A percentile compares a stretch with the other conserved stretches of the same genome.
These are phyloP conservation scores for Sanguinoderma infundibulare DNA, from an alignment of 1,284 basidiomycete genomes.

Conservation along the genomic window DNA sequence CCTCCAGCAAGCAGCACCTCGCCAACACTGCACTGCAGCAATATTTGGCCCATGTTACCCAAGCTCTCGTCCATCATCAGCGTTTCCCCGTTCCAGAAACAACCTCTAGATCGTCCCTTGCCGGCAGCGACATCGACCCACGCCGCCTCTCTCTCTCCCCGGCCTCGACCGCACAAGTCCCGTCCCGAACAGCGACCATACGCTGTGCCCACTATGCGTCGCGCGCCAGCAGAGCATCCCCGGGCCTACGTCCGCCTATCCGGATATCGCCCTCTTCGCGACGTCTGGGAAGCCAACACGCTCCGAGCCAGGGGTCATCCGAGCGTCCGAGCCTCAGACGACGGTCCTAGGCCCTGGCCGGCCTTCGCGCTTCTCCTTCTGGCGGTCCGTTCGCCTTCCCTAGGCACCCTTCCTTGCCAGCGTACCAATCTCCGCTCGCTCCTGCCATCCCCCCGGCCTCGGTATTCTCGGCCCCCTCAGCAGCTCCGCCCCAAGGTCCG, in stretches of 20 bases:
- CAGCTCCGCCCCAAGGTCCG: not conserved
- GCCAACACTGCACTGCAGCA: not conserved
- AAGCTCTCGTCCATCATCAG: not conserved
- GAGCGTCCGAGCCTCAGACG: not conserved
- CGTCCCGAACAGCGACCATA: constrained; percentile 1
- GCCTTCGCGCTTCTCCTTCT: constrained; percentile 2
- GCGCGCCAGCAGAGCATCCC: not conserved
- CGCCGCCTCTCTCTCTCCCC: not conserved
- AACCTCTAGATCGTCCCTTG: not conserved
- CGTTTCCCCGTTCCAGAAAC: not conserved
- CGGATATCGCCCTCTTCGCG: constrained; percentile 12
- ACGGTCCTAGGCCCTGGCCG: not conserved
- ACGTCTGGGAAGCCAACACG: constrained; percentile 7
- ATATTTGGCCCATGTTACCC: not conserved
- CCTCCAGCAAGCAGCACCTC: not conserved
- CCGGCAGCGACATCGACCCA: not conserved
- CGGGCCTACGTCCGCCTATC: constrained; percentile 11
- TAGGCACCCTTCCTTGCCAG: not conserved
- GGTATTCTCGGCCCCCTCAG: not conserved
- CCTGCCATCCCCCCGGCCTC: not conserved
- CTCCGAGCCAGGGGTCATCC: constrained; percentile 8
- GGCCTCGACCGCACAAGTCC: not conserved
- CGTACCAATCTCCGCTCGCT: not conserved
- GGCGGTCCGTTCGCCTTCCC: constrained; percentile 2
- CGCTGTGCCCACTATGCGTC: not conserved